Evolutionary conservation across 2,329 filamentous ascomycete genomes (phyloP), one percentile per base, ranked within the genome.

Genomic region (Aspergillus ustus): DNA sequence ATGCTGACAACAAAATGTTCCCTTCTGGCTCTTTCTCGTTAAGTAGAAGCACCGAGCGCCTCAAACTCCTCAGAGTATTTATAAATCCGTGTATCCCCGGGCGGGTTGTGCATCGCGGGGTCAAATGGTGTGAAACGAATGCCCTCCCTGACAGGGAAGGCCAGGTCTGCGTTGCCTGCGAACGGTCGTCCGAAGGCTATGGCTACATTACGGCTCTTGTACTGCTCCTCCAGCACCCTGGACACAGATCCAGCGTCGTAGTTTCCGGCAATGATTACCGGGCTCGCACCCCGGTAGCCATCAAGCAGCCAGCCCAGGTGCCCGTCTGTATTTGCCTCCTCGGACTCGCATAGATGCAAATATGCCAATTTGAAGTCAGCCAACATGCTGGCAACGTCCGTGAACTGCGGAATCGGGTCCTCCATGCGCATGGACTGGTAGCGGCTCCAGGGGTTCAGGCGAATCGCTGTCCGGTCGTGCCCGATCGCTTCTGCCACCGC

Each of bases 341-440:
- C n/a, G n/a, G 63, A 59, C 43, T 60, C 59, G 7, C 55, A 46
- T 1, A 62, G 11, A 48, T 63, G 61, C 59, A 66, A 3, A 46
- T 66, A 66, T 13, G 85, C 82, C 8, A 90, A 73, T 1, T 40
- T 28, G 29, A 64, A 28, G 13, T 50, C 7, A 1, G 25, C 25
- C 25, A 25, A 5, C 31, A 9, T 37, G 31, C 7, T 8, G 13
- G 11, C 13, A 37, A 37, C 31, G 11, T 37, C 9, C 3, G 31
- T 37, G 7, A 37, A 37, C 11, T 37, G 31, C 3, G 31, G 31
- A 9, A 37, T 8, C 1, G 31, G 31, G 11, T 37, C 31, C 31
- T 73, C 65, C 85, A 90, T 89, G 34, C 78, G 76, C 87, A 91
- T 78, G 11, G 63, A 75, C 66, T 78, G 73, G 69, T 76, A 78